Conservation (phyloP, 2,329 filamentous ascomycete species). For the Trichothecium roseum region DNA sequence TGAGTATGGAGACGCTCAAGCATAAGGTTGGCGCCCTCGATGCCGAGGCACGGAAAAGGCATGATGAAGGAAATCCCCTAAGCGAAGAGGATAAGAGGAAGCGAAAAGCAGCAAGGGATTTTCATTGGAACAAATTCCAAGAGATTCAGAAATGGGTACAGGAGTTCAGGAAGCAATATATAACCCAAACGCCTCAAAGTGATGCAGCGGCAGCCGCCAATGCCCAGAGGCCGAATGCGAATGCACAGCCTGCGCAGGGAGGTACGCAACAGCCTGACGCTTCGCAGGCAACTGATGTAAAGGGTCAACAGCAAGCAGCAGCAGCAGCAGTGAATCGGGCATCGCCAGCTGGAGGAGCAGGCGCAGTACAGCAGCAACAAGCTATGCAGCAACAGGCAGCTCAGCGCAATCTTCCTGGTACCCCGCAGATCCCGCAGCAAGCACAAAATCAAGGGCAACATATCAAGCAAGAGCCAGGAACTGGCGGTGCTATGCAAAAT, state of each 20-base stretch:
- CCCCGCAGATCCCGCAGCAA: neutral
- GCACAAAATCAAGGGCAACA: neutral
- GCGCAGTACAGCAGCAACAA: slow-evolving; percentile 1
- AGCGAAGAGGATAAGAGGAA: slow-evolving; percentile 4
- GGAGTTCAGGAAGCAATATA: slow-evolving; percentile 2
- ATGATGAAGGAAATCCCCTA: slow-evolving; percentile 3
- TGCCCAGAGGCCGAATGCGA: neutral
- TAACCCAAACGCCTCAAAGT: neutral
- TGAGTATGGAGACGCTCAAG: slow-evolving; percentile 4
- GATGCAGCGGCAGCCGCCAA: slow-evolving; percentile 2
- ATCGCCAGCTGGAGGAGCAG: slow-evolving; percentile 1
- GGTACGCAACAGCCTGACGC: neutral
- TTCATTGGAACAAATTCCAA: slow-evolving; percentile 2
- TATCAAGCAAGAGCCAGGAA: too few species aligned
- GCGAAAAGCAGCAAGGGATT: slow-evolving; percentile 3
- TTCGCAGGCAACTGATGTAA: neutral
- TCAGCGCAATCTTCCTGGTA: neutral
- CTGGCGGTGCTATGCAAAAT: neutral
- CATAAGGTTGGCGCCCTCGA: slow-evolving; percentile 5
- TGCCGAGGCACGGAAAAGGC: slow-evolving; percentile 1
- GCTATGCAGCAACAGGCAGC: neutral
- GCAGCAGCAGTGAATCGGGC: slow-evolving; percentile 1
- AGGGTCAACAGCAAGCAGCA: neutral
- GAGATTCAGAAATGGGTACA: slow-evolving; percentile 5
- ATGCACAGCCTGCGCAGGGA: neutral